Base-by-base conservation (phyloP, 106 monocot species). In the Dendrobium nobile region DNA sequence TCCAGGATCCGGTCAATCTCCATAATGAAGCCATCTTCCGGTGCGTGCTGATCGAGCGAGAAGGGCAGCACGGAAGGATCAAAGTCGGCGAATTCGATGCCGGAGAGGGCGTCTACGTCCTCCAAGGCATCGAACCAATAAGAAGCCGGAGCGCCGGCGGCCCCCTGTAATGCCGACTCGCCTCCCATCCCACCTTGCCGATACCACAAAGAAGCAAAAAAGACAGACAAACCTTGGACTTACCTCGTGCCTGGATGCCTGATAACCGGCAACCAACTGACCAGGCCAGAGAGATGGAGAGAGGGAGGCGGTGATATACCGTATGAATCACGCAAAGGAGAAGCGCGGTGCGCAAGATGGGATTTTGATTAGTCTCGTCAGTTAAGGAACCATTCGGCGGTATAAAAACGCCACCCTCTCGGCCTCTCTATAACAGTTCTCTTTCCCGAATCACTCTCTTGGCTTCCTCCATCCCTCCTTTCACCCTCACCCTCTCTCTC, bases 81-180 rank as follows among this genome's bases (percentile, higher is more conserved):
- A 37, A 88, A 90, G 28, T 89, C 88, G 1, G 85, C 27, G 55
- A 88, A 87, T 59, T 85, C 88, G 73, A 85, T 84, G 76, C 77
- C 85, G 43, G 84, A 80, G 73, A 93, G 72, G 54, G 77, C 82
- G 28, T 79, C 87, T 4, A 22, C 76, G 55, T 98, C 92, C 84
- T 98, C 97, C 67, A 84, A 88, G 11, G 94, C 92, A 58, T 94
- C 92, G 81, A 90, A 87, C 94, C 97, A 98, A 82, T 92, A 94
- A 2, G 92, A 90, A 37, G 79, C 73, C 80, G 88, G 78, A 48
- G 61, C 79, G 4, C 74, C 75, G 45, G 78, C 78, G 44, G 64
- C 59, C 20, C 4, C 51, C 19, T 73, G 72, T 67, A 73, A 33
- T 55, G 47, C 56, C 26, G 58, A 5, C 47, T 75, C 81, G 47